Conservation (phyloP, 192 early-diverging fungal genomes). For the Nowakowskiella sp. region DNA sequence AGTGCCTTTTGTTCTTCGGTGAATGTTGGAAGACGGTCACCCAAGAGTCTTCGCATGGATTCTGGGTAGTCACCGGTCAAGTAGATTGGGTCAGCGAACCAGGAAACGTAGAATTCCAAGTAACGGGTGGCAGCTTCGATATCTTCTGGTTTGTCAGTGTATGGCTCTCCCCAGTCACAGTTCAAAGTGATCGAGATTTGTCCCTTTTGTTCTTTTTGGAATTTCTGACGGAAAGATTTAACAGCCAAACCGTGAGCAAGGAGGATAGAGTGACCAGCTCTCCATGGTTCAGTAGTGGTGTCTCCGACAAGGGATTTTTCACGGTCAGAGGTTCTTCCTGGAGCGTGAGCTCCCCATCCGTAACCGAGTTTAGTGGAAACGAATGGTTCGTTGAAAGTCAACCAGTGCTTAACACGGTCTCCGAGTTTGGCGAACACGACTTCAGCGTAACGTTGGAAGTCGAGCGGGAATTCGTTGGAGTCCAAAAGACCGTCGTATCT, state of each 20-base stretch:
- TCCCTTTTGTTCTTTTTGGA: slow-evolving; percentile 14
- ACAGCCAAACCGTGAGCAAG: slow-evolving; percentile 23
- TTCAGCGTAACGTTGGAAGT: slow-evolving; percentile 32
- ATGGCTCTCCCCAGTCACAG: slow-evolving; percentile 17
- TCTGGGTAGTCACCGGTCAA: slow-evolving; percentile 32
- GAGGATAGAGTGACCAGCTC: slow-evolving; percentile 21
- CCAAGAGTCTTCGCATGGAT: slow-evolving; percentile 12
- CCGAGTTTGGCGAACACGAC: slow-evolving; percentile 32
- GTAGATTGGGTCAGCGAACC: slow-evolving; percentile 37
- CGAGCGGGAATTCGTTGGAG: slow-evolving; percentile 15
- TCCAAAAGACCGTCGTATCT: slow-evolving; percentile 21
- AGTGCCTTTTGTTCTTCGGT: slow-evolving; percentile 20
- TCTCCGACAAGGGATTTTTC: slow-evolving; percentile 13
- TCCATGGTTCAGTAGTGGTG: slow-evolving; percentile 20
- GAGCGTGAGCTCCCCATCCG: slow-evolving; percentile 8
- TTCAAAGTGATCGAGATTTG: slow-evolving; percentile 21
- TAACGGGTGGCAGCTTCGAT: slow-evolving; percentile 13
- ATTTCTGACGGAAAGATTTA: slow-evolving; percentile 10
- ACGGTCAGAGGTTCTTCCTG: slow-evolving; percentile 21
- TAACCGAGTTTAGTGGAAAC: slow-evolving; percentile 19
- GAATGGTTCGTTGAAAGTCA: slow-evolving; percentile 37
- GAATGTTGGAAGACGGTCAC: slow-evolving; percentile 21
- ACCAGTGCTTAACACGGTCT: slow-evolving; percentile 34
- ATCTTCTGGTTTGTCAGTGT: slow-evolving; percentile 10
- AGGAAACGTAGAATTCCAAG: slow-evolving; percentile 15